A percentile compares a stretch with the other conserved stretches of the same genome.
These are phyloP conservation scores for Cytospora leucostoma DNA, from an alignment of 2,329 filamentous ascomycete genomes.

Conservation along the genomic window DNA sequence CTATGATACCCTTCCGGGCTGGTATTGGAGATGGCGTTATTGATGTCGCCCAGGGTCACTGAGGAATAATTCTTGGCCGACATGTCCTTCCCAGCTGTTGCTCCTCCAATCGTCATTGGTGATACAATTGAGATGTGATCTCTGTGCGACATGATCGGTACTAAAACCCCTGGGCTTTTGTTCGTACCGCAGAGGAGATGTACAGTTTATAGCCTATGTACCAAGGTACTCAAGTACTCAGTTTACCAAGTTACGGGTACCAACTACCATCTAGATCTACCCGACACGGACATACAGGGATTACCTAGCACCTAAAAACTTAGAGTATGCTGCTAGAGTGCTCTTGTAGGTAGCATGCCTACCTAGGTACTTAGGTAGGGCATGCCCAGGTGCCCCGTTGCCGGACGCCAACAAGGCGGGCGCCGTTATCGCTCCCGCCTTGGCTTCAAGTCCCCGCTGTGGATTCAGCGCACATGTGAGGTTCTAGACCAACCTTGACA, in stretches of 20 bases:
- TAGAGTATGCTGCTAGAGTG: too few species aligned
- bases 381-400: too few species aligned
- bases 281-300: too few species aligned
- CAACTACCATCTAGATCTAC: too few species aligned
- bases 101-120: not conserved
- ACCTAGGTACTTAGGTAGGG: too few species aligned
- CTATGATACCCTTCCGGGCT: not conserved
- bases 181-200: too few species aligned
- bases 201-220: not conserved
- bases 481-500: too few species aligned
- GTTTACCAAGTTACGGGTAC: not conserved
- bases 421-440: not conserved
- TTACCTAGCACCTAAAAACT: too few species aligned
- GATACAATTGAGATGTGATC: not conserved
- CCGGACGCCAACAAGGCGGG: not conserved
- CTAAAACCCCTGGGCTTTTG: too few species aligned
- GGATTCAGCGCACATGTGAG: too few species aligned
- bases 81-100: not conserved
- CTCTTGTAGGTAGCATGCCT: not conserved
- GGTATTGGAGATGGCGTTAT: not conserved
- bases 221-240: not conserved
- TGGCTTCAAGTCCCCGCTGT: not conserved
- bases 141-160: not conserved
- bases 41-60: not conserved
- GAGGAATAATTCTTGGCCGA: too few species aligned